A percentile compares a stretch with the other conserved stretches of the same genome.
Conservation (phyloP, 2,329 filamentous ascomycete genomes). For the Beauveria brongniartii region DNA sequence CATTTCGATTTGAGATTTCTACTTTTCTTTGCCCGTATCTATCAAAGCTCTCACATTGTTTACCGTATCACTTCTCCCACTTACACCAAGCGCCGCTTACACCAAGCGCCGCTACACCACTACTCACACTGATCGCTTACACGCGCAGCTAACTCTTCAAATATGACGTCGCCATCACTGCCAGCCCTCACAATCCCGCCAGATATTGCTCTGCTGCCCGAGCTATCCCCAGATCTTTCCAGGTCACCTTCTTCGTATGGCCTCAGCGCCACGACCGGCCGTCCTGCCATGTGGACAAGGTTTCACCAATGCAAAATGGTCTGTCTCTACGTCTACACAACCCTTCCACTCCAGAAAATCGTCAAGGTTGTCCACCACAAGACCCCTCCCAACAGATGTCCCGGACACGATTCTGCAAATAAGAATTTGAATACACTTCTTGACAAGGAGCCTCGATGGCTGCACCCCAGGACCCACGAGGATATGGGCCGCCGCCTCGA, state of each 20-base stretch:
- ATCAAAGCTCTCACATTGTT: background rate
- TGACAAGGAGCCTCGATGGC: constrained; percentile 51
- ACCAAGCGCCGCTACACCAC: background rate
- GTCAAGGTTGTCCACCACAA: constrained; percentile 35
- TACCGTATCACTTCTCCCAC: background rate
- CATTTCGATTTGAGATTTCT: background rate
- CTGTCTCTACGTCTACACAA: constrained; percentile 50
- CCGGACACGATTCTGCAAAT: constrained; percentile 47
- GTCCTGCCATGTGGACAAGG: constrained; percentile 48
- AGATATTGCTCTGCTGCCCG: background rate
- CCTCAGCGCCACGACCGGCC: constrained; percentile 31
- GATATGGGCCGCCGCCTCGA: constrained; percentile 45
- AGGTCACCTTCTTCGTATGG: constrained; percentile 21
- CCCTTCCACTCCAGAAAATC: constrained; percentile 42
- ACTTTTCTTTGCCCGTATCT: background rate
- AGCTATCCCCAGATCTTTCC: background rate
- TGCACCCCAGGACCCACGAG: constrained; percentile 41
- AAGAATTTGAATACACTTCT: constrained; percentile 49
- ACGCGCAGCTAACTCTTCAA: background rate
- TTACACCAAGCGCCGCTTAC: background rate
- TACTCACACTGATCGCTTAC: background rate
- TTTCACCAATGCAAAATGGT: constrained; percentile 45
- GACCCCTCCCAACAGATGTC: constrained; percentile 29
- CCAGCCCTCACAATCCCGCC: background rate
- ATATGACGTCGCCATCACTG: background rate